These are phyloP conservation scores for Linaria vulgaris DNA, from an alignment of 257 asterid genomes.

Conservation along the genomic window DNA sequence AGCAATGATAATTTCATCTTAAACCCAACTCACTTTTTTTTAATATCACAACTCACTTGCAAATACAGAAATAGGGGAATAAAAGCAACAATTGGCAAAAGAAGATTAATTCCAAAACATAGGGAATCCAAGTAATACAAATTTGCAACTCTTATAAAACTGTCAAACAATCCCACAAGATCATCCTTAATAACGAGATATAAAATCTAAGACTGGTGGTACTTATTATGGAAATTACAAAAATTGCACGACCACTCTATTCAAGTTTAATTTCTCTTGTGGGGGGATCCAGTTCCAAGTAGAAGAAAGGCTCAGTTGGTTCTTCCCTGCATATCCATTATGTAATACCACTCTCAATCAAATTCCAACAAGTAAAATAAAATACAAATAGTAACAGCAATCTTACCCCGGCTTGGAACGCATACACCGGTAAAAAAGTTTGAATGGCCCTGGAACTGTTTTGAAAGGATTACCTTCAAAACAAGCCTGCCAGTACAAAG, in stretches of 20 bases:
- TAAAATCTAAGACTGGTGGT: background rate
- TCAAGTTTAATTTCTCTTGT: conserved; percentile 62
- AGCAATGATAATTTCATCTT: too few species aligned
- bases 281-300: conserved; percentile 88
- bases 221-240: background rate
- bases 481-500: conserved; percentile 57
- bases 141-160: too few species aligned
- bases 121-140: too few species aligned
- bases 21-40: too few species aligned
- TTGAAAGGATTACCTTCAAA: conserved; percentile 97
- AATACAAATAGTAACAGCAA: background rate
- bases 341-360: background rate
- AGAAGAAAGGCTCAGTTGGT: conserved; percentile 83
- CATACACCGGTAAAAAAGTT: conserved; percentile 90
- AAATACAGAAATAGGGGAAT: too few species aligned
- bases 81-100: too few species aligned
- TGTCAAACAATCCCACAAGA: too few species aligned
- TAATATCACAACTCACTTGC: too few species aligned
- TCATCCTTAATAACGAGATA: background rate
- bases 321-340: conserved; percentile 96
- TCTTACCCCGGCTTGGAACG: conserved; percentile 91
- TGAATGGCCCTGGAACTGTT: conserved; percentile 96
- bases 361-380: background rate
- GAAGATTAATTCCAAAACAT: too few species aligned
- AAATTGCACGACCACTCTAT: too few species aligned